These are phyloP conservation scores for Phytophthora litchii DNA, from an alignment of 352 stramenopile species.

Conservation along the genomic window DNA sequence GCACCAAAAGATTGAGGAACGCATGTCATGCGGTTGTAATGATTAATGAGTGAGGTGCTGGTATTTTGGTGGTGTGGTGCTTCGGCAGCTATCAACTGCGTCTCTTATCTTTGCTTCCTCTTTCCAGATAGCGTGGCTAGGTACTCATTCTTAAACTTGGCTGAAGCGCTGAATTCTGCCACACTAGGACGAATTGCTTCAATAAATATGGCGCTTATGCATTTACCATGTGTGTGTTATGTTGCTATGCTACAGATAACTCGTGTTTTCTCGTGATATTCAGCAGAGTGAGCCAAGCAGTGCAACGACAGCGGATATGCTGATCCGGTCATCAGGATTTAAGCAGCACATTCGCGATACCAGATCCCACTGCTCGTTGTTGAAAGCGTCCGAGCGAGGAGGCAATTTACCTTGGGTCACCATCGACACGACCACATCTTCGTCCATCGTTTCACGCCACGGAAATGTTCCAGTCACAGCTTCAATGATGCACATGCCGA, in stretches of 20 bases:
- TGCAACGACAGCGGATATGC: conserved; percentile 18
- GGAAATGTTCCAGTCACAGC: conserved; percentile 37
- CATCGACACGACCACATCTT: conserved; percentile 27
- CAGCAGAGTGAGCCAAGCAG: conserved; percentile 22
- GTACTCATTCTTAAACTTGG: conserved; percentile 1
- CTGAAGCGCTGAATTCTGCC: conserved; percentile 9
- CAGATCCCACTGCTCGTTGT: conserved; percentile 35
- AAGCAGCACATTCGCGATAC: conserved; percentile 33
- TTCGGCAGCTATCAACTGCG: conserved; percentile 31
- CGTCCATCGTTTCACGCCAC: conserved; percentile 31
- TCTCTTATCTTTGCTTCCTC: conserved; percentile 27
- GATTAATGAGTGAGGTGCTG: conserved; percentile 38
- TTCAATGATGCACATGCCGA: conserved; percentile 49
- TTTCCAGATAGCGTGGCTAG: conserved; percentile 11
- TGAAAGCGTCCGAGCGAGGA: conserved; percentile 16
- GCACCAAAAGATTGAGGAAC: conserved; percentile 25
- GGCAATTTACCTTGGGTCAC: conserved; percentile 30
- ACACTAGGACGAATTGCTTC: conserved; percentile 7
- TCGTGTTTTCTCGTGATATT: not conserved
- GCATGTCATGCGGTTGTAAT: conserved; percentile 29
- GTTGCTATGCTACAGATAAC: conserved; percentile 11
- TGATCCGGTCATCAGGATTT: conserved; percentile 28
- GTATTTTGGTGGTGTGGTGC: conserved; percentile 37
- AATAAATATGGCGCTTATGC: conserved; percentile 39
- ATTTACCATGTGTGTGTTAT: conserved; percentile 22